phyloP scores from a whole-genome alignment of 2,329 filamentous ascomycete species.

The Trichophaea hybrida region DNA sequence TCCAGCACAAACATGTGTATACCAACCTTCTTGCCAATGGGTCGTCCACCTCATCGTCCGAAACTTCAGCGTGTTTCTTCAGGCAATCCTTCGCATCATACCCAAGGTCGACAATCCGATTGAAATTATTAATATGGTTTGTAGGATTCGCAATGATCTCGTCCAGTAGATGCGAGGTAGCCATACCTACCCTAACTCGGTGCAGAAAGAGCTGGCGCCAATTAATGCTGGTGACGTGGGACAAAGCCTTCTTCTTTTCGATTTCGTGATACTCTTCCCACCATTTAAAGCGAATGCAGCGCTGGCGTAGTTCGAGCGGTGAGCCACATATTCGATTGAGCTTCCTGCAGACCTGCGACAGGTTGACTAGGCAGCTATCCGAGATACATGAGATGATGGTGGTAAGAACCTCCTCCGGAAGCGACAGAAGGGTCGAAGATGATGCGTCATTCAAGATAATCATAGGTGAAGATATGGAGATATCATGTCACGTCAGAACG shows the following conservation, averaged over 20 bases:
- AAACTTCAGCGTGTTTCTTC: slow-evolving; percentile 46
- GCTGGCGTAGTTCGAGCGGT: slow-evolving; percentile 62
- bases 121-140: slow-evolving; percentile 53
- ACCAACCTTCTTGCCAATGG: slow-evolving; percentile 55
- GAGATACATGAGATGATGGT: slow-evolving; percentile 54
- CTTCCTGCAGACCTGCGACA: slow-evolving; percentile 47
- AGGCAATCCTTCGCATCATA: slow-evolving; percentile 84
- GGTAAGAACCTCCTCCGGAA: slow-evolving; percentile 77
- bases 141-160: slow-evolving; percentile 56
- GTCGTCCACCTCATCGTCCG: slow-evolving; percentile 48
- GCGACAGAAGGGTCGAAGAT: slow-evolving; percentile 22
- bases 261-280: slow-evolving; percentile 60
- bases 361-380: slow-evolving; percentile 37
- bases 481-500: neutral
- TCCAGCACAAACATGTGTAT: slow-evolving; percentile 3
- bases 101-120: slow-evolving; percentile 55
- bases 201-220: slow-evolving; percentile 60
- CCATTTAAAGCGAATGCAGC: slow-evolving; percentile 59
- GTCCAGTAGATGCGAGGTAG: slow-evolving; percentile 45
- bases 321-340: slow-evolving; percentile 54
- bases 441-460: neutral
- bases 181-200: slow-evolving; percentile 41
- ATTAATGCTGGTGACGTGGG: slow-evolving; percentile 42
- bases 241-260: slow-evolving; percentile 38
- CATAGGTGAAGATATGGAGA: neutral